These are phyloP conservation scores for Dipodascus albidus DNA, from an alignment of 805 yeast genomes.

Conservation along the genomic window DNA sequence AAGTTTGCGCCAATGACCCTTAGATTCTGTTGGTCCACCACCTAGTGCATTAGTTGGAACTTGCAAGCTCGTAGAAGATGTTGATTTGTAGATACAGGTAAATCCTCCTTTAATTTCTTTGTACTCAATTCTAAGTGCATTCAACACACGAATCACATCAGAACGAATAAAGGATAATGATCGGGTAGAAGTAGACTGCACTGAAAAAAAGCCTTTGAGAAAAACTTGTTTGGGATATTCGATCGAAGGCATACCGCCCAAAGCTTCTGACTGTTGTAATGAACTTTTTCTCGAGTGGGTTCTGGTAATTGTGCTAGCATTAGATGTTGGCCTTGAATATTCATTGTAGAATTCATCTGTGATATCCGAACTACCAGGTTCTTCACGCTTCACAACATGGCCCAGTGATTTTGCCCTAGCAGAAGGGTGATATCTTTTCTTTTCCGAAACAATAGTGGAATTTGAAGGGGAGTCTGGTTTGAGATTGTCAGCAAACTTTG, in stretches of 20 bases:
- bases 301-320: conserved; percentile 26
- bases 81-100: conserved; percentile 50
- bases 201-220: conserved; percentile 87
- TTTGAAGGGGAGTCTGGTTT: background rate
- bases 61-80: conserved; percentile 27
- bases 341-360: conserved; percentile 16
- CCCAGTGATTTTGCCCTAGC: conserved; percentile 84
- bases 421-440: conserved; percentile 51
- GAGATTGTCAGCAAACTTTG: background rate
- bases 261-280: conserved; percentile 35
- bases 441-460: background rate
- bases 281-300: conserved; percentile 38
- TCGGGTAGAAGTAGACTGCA: conserved; percentile 88
- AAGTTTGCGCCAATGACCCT: conserved; percentile 19
- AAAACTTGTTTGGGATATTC: conserved; percentile 86
- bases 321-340: conserved; percentile 5
- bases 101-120: conserved; percentile 93
- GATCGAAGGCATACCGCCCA: conserved; percentile 71
- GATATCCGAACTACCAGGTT: conserved; percentile 5
- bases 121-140: conserved; percentile 64
- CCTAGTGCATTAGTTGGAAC: conserved; percentile 6
- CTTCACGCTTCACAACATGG: conserved; percentile 30
- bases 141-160: conserved; percentile 68
- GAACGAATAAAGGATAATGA: conserved; percentile 81
- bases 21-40: conserved; percentile 6